These are phyloP conservation scores for Botryotinia calthae DNA, from an alignment of 2,329 filamentous ascomycete species.

Conservation along the genomic window DNA sequence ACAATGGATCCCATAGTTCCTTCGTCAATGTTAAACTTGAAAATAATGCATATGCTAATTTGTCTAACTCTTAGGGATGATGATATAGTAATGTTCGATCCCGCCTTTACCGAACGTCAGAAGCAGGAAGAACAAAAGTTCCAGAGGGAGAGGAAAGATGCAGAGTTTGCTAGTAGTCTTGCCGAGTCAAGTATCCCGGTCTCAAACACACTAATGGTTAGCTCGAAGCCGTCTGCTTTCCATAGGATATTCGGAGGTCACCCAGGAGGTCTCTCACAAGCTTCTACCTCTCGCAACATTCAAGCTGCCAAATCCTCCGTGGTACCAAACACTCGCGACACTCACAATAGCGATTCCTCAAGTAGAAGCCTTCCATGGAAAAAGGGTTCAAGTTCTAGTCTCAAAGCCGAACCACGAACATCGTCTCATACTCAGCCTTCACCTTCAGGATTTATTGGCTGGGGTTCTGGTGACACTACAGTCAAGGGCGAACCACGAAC, in stretches of 20 bases:
- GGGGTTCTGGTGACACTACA: background rate
- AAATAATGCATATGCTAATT: conserved; percentile 14
- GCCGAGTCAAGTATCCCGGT: conserved; percentile 17
- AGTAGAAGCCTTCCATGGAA: conserved; percentile 5
- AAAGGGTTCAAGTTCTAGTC: background rate
- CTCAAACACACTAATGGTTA: conserved; percentile 3
- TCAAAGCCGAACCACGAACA: background rate
- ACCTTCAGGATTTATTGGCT: background rate
- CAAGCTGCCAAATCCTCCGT: background rate
- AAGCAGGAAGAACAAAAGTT: conserved; percentile 43
- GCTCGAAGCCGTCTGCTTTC: conserved; percentile 31
- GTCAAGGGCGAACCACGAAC: conserved; percentile 2
- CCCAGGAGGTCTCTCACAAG: conserved; percentile 21
- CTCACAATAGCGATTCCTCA: background rate
- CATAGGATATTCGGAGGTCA: conserved; percentile 33
- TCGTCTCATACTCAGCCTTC: background rate
- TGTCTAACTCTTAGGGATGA: conserved; percentile 30
- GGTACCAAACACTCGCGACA: background rate
- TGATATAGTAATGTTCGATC: conserved; percentile 23
- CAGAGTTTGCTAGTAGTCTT: conserved; percentile 37
- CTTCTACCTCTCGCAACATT: conserved; percentile 18
- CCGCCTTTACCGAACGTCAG: conserved; percentile 24
- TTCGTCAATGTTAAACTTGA: background rate
- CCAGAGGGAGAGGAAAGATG: conserved; percentile 40
- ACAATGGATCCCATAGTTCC: background rate